phyloP scores from a whole-genome alignment of 768 basidiomycete species.

The Pholiota conissans region DNA sequence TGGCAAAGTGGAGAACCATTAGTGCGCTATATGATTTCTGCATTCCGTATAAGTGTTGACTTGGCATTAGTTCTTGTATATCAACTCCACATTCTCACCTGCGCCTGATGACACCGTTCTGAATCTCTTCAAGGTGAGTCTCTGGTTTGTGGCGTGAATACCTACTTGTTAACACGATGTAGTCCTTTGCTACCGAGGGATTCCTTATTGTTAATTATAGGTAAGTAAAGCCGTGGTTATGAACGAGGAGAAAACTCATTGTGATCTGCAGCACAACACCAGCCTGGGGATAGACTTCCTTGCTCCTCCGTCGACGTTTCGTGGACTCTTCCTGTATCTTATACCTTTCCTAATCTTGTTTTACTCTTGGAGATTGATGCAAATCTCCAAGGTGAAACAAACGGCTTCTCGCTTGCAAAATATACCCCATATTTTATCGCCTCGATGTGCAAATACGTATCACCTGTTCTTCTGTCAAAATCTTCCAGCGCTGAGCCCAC shows the following conservation, averaged over 20 bases:
- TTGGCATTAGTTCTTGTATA: constrained; percentile 57
- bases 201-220: constrained; percentile 93
- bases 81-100: constrained; percentile 77
- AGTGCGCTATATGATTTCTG: constrained; percentile 43
- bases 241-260: background rate
- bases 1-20: constrained; percentile 87
- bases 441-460: background rate
- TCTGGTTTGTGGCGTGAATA: background rate
- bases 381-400: background rate
- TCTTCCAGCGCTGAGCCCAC: too few relatives aligned
- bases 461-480: background rate
- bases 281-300: constrained; percentile 39
- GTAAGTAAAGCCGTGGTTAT: constrained; percentile 30
- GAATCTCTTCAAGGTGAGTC: constrained; percentile 67
- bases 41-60: constrained; percentile 14
- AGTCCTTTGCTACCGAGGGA: constrained; percentile 88
- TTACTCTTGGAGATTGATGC: background rate
- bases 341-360: background rate
- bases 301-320: background rate
- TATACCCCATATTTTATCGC: background rate
- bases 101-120: constrained; percentile 82
- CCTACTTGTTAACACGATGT: background rate
- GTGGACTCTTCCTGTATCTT: background rate
- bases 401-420: background rate
- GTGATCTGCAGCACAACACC: constrained; percentile 35